Evolutionary conservation across 208 protist genomes (phyloP), one percentile per base, ranked within the genome.

Genomic region (Trypanosoma avium): DNA sequence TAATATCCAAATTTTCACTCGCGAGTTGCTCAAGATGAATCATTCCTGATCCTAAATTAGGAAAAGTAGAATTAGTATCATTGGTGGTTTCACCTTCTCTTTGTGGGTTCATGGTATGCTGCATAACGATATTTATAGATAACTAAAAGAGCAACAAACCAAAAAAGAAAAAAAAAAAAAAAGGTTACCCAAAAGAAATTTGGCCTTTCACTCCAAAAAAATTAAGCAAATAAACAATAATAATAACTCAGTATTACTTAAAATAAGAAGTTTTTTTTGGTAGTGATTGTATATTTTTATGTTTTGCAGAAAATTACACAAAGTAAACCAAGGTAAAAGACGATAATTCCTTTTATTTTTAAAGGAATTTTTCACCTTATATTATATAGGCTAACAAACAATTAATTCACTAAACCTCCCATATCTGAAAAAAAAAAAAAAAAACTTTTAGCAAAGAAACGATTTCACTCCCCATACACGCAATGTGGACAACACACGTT

Each of bases 401-500:
- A n/a, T n/a, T n/a, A n/a, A n/a, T n/a, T n/a, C n/a, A n/a, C n/a
- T n/a, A n/a, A 12, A 13, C 42, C 10, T 12, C 5, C 17, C 21
- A 27, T 5, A 13, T 21, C 19, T 30, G 4, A 52, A 27, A 52
- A 27, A n/a, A 24, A 32, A 24, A 33, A 13, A 33, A 54, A n/a
- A 2, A 38, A n/a, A 0, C 5, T 53, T 42, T 50, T n/a, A 57
- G 65, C 32, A 86, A 19, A 91, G 6, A 47, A 82, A 86, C 0
- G 77, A 59, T 36, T 80, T 86, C 26, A 56, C 19, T 13, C 79
- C 69, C 73, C 74, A 88, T 24, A 70, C 45, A 12, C 63, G 50
- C 45, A 90, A 48, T n/a, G 81, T 72, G 0, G 56, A 22, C n/a
- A 82, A 45, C 6, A 95, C 77, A 13, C 73, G 38, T n/a, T 54